Percentiles rank a stretch among this genome's conserved stretches.
phyloP scores from a whole-genome alignment of 768 basidiomycete species.

The Brasilioporus rufonigricans region DNA sequence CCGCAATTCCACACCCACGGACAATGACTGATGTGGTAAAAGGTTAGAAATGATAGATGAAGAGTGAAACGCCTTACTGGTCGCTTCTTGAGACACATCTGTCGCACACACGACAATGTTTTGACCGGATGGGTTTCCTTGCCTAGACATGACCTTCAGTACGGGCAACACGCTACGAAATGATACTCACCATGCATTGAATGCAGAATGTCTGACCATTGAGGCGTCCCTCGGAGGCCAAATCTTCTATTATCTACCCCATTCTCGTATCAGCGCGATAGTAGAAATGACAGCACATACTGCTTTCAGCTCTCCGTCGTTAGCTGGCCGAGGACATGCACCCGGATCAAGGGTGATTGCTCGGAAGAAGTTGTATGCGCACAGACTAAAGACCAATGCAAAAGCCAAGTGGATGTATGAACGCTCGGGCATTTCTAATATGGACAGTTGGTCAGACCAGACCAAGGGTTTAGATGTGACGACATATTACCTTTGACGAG shows the following conservation, averaged over 20 bases:
- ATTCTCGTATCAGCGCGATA: not conserved
- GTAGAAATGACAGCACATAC: constrained; percentile 42
- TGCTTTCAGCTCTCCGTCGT: constrained; percentile 83
- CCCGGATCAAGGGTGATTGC: constrained; percentile 89
- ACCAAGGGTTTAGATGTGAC: not conserved
- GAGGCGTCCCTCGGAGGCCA: constrained; percentile 81
- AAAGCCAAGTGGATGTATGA: constrained; percentile 76
- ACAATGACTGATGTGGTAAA: constrained; percentile 69
- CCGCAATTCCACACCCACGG: constrained; percentile 99
- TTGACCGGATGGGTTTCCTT: constrained; percentile 87
- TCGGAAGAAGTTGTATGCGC: constrained; percentile 89
- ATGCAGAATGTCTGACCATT: constrained; percentile 98
- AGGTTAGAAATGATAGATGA: constrained; percentile 1
- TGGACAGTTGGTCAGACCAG: not conserved
- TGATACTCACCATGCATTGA: constrained; percentile 74
- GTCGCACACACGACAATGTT: constrained; percentile 92
- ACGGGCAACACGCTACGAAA: not conserved
- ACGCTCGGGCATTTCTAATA: constrained; percentile 72
- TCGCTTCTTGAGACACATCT: constrained; percentile 88
- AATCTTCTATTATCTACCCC: constrained; percentile 79
- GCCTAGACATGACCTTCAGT: constrained; percentile 42
- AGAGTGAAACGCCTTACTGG: constrained; percentile 59
- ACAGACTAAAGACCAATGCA: constrained; percentile 64
- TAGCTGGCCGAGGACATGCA: constrained; percentile 73
- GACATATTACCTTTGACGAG: constrained; percentile 62